A percentile compares a stretch with the other conserved stretches of the same genome.
phyloP scores from a whole-genome alignment of 1,139 yeast species.

The Geotrichum bryndzae region DNA sequence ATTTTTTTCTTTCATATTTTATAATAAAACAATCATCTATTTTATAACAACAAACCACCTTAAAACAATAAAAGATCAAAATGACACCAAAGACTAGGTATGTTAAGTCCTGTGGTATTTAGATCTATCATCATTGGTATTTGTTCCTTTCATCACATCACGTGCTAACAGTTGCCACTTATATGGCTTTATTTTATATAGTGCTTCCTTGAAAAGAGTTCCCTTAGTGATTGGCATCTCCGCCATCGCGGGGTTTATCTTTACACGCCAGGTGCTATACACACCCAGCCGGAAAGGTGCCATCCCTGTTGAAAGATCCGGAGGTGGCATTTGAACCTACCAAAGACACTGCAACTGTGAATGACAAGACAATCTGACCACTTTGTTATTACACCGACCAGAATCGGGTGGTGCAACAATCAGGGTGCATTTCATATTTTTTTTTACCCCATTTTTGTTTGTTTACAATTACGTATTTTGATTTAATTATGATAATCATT shows the following conservation, averaged over 20 bases:
- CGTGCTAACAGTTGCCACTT: background rate
- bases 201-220: background rate
- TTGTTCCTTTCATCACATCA: background rate
- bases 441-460: background rate
- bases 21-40: too few species aligned
- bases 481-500: too few species aligned
- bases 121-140: too few species aligned
- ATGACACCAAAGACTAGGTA: background rate
- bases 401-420: background rate
- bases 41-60: too few species aligned
- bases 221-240: background rate
- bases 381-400: background rate
- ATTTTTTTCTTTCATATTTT: too few species aligned
- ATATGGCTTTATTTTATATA: background rate
- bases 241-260: background rate
- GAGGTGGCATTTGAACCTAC: slow-evolving; percentile 3
- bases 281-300: background rate
- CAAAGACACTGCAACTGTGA: background rate
- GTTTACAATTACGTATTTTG: background rate
- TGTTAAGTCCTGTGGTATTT: background rate
- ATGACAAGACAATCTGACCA: background rate
- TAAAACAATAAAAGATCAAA: background rate
- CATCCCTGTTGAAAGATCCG: slow-evolving; percentile 9
- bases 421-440: background rate
- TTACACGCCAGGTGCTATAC: slow-evolving; percentile 2